Conservation (phyloP, 1,284 basidiomycete species). For the Crucibulum cyathiforme region DNA sequence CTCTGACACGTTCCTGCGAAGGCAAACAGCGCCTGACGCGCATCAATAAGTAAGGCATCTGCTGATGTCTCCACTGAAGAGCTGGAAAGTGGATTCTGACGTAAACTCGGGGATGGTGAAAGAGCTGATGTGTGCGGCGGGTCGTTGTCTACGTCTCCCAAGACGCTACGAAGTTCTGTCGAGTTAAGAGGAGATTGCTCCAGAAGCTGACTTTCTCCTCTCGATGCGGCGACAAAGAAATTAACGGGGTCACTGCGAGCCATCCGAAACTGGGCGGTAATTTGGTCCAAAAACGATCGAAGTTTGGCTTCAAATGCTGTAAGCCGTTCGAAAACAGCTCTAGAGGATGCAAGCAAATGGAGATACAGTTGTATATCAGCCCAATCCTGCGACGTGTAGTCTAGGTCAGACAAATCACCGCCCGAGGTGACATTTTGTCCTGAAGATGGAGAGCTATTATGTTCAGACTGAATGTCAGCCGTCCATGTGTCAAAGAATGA, state of each 20-base stretch:
- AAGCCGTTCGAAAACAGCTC: constrained; percentile 73
- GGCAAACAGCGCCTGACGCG: constrained; percentile 64
- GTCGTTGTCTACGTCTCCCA: constrained; percentile 60
- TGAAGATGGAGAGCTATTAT: constrained; percentile 33
- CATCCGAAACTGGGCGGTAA: constrained; percentile 63
- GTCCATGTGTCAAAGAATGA: constrained; percentile 72
- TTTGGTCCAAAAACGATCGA: constrained; percentile 60
- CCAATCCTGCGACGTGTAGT: constrained; percentile 90
- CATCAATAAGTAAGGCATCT: constrained; percentile 59
- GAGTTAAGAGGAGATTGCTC: constrained; percentile 86
- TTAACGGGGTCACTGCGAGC: constrained; percentile 60
- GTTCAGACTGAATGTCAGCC: constrained; percentile 54
- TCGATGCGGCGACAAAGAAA: constrained; percentile 64
- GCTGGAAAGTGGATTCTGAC: constrained; percentile 5
- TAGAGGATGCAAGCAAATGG: constrained; percentile 81
- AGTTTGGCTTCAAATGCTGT: constrained; percentile 73
- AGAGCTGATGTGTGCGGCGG: constrained; percentile 25
- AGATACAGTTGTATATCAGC: constrained; percentile 80
- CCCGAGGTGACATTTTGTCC: constrained; percentile 46
- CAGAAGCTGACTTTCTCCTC: constrained; percentile 75
- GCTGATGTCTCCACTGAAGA: not conserved
- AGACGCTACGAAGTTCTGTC: constrained; percentile 70
- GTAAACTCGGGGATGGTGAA: constrained; percentile 21
- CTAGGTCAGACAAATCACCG: constrained; percentile 75
- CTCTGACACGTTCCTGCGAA: constrained; percentile 80